phyloP scores from a whole-genome alignment of 306 rosid genomes.

The Neltuma alba region DNA sequence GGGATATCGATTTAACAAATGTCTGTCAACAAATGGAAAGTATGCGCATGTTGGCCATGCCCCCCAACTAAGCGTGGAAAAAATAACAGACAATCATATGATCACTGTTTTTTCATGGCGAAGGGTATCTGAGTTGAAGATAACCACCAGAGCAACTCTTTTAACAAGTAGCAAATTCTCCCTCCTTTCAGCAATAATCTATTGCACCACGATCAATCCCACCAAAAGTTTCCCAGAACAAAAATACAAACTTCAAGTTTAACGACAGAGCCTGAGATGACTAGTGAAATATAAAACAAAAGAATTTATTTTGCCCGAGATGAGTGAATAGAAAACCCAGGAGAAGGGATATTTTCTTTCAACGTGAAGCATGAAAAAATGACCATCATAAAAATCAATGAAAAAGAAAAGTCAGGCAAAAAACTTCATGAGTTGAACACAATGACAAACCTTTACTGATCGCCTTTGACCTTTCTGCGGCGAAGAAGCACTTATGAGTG shows the following conservation, averaged over 20 bases:
- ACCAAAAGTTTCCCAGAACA: conserved; percentile 17
- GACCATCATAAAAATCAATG: neutral
- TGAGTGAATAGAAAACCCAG: conserved; percentile 8
- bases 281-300: conserved; percentile 1
- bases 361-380: conserved; percentile 5
- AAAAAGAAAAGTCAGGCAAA: neutral
- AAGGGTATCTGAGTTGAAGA: conserved; percentile 26
- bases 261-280: neutral
- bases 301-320: neutral
- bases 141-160: conserved; percentile 29
- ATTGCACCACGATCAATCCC: conserved; percentile 12
- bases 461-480: neutral
- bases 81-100: neutral
- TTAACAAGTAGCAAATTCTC: conserved; percentile 10
- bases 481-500: conserved; percentile 6
- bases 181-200: conserved; percentile 40
- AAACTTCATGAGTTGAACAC: neutral
- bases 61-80: conserved; percentile 8
- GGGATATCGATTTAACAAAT: neutral
- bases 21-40: conserved; percentile 24
- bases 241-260: neutral
- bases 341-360: conserved; percentile 13
- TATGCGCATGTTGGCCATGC: neutral
- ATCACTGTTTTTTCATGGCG: conserved; percentile 1
- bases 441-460: neutral